Base-by-base conservation (phyloP, 257 asterid species). In the Eucommia ulmoides region DNA sequence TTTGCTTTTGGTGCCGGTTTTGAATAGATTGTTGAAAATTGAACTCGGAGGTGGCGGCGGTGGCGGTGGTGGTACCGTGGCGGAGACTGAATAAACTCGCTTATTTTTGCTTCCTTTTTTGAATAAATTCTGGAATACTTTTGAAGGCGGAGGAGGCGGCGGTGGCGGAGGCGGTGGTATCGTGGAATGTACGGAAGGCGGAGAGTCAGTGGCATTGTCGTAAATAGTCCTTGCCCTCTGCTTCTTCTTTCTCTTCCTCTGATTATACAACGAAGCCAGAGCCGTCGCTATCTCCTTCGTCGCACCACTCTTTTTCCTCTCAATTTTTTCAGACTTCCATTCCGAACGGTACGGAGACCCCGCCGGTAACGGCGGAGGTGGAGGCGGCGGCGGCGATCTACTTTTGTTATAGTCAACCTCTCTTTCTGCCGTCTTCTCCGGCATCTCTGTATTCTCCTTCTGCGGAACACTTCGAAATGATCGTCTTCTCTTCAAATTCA, bases 41-140 rank as follows among this genome's bases (percentile, higher is more conserved):
- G 89, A 82, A 59, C 65, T 78, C n/a, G 84, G 83, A 2, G 80
- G 87, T 3, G 77, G 84, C n/a, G 79, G 84, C 0, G 81, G 80
- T 0, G 94, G 81, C 0, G 81, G 74, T 7, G 79, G 75, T 3
- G 80, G 76, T 2, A 68, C 56, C 20, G 69, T 19, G 54, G 81
- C 50, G 44, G 78, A 60, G 50, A 67, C 78, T 18, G 88, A 81
- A 58, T 84, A 86, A 20, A 77, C 73, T 1, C 87, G 93, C 60
- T 79, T 88, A 23, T 53, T 74, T 66, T 81, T 88, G 58, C 60
- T 45, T 48, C 72, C 71, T 69, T 74, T 84, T 59, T 74, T 84
- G 74, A 84, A 88, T 3, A 77, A 61, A 50, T 81, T 84, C 23
- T 77, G 88, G 46, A 88, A 59, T 4, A 64, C 68, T 42, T 69